Evolutionary conservation across 352 stramenopile species (phyloP), one percentile per base, ranked within the genome.

Genomic region (Pythium folliculosum): DNA sequence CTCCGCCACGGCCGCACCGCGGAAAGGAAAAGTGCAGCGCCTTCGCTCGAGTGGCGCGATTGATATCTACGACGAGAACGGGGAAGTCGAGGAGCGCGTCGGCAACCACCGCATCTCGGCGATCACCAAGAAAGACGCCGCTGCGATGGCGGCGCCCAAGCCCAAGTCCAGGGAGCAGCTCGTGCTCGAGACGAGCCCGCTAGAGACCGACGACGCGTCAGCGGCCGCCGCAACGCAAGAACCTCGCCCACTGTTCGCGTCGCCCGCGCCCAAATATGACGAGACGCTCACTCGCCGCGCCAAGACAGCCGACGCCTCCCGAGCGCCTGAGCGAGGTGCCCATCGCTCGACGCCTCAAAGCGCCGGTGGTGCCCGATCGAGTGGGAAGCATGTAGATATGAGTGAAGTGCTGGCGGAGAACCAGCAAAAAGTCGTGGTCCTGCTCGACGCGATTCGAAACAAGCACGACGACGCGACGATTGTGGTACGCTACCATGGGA

Each of bases 31-130:
- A 40, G 69, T 89, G 6, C 71, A 85, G 50, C 74, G 77, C 17
- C 62, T 88, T 57, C 74, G 72, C 35, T 75, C 77, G 49, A 85
- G 66, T 57, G 80, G 77, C 12, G 48, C 72, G 22, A 76, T 86
- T 16, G 80, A 88, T 50, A 76, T 86, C 27, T 81, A 77, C 57
- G 86, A 84, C 54, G 77, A 81, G 43, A 84, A 83, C 38, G 78
- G 77, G 1, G 70, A 78, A 32, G 51, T 86, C 23, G 80, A 89
- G 48, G 74, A 89, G 60, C 67, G 71, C 25, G 76, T 84, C 16
- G 54, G 55, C 5, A 77, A 72, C 47, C 75, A 85, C 10, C 79
- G 79, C 49, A 65, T 88, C 22, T 65, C 60, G 27, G 35, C 57
- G 45, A 50, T 53, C 23, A 23, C 37, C 17, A 61, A 27, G 22